Evolutionary conservation across 1,284 basidiomycete genomes (phyloP).

Genomic region (Pyrrhoderma lamaoense): DNA sequence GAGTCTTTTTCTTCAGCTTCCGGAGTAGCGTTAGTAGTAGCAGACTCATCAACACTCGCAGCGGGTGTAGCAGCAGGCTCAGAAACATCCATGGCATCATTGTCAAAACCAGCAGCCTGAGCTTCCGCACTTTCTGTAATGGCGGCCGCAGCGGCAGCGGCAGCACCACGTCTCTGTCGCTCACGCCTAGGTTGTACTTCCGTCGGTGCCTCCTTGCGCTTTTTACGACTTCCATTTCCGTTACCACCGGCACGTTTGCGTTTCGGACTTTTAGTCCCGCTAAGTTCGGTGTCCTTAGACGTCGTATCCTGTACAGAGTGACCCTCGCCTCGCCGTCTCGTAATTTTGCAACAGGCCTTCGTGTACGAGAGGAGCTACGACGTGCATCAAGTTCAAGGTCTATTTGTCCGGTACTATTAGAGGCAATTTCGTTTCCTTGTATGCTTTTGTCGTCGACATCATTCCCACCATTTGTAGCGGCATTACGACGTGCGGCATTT

Average conservation of each 20-base stretch:
- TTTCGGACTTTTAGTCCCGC: constrained; percentile 11
- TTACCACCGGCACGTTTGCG: constrained; percentile 12
- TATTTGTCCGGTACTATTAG: neutral
- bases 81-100: constrained; percentile 2
- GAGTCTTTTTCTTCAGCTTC: constrained; percentile 10
- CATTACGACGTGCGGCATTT: constrained; percentile 45
- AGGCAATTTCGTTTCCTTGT: constrained; percentile 29
- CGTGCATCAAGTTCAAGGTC: constrained; percentile 22
- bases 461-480: constrained; percentile 23
- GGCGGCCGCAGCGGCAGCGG: constrained; percentile 14
- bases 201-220: constrained; percentile 14
- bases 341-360: constrained; percentile 44
- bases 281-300: neutral
- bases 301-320: neutral
- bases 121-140: constrained; percentile 15
- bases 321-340: constrained; percentile 33
- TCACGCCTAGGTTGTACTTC: constrained; percentile 12
- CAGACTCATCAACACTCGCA: constrained; percentile 4
- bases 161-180: constrained; percentile 16
- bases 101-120: constrained; percentile 11
- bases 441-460: constrained; percentile 23
- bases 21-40: neutral
- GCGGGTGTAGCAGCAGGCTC: constrained; percentile 7
- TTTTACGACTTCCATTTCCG: constrained; percentile 11
- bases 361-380: constrained; percentile 40